Conservation (phyloP, 1,284 basidiomycete species). For the Apiotrichum porosum region DNA sequence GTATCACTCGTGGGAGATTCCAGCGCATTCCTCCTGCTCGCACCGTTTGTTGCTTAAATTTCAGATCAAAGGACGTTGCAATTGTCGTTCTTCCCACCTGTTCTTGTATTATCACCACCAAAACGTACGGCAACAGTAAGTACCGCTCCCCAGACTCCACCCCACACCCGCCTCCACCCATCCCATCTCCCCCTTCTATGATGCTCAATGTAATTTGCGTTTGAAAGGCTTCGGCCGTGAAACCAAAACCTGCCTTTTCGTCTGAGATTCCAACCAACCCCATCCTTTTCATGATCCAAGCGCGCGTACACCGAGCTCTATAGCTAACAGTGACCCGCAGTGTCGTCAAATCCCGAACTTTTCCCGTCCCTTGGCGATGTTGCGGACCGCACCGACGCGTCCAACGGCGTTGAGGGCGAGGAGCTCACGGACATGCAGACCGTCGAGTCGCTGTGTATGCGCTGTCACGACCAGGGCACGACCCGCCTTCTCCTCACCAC, state of each 20-base stretch:
- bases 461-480: constrained; percentile 84
- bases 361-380: constrained; percentile 47
- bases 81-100: too few species aligned
- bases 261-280: constrained; percentile 27
- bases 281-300: background rate
- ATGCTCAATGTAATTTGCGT: constrained; percentile 50
- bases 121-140: constrained; percentile 2
- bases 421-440: constrained; percentile 58
- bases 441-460: constrained; percentile 91
- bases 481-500: constrained; percentile 88
- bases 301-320: too few species aligned
- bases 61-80: too few species aligned
- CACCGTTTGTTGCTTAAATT: too few species aligned
- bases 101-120: background rate
- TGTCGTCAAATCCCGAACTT: constrained; percentile 26
- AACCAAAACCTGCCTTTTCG: constrained; percentile 45
- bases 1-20: too few species aligned
- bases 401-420: constrained; percentile 54
- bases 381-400: constrained; percentile 36
- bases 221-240: constrained; percentile 37
- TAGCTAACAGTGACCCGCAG: constrained; percentile 1
- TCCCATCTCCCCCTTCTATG: constrained; percentile 16
- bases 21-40: too few species aligned
- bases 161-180: background rate
- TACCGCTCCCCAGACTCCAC: background rate